Conservation (phyloP, 352 stramenopile species). For the Pythium insidiosum region DNA sequence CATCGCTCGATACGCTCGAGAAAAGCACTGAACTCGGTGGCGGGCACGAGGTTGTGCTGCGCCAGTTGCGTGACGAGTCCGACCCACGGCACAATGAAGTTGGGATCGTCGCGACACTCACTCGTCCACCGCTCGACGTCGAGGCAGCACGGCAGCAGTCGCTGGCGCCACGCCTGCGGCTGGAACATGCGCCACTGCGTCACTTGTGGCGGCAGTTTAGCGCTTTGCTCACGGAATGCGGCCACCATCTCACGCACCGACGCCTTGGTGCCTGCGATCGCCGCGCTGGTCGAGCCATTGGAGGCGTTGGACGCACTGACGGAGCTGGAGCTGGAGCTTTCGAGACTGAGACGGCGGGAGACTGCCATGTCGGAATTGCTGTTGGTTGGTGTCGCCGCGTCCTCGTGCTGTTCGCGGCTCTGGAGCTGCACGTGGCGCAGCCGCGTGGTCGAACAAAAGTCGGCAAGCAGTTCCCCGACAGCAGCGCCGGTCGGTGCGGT, state of each 20-base stretch:
- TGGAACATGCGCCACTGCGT: conserved; percentile 30
- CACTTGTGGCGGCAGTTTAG: conserved; percentile 16
- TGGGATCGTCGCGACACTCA: neutral
- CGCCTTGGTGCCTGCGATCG: too few relatives aligned
- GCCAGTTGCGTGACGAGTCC: conserved; percentile 20
- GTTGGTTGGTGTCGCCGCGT: too few relatives aligned
- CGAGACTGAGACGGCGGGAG: too few relatives aligned
- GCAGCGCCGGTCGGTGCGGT: conserved; percentile 7
- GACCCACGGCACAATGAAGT: conserved; percentile 6
- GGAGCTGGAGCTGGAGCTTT: too few relatives aligned
- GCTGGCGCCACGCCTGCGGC: conserved; percentile 20
- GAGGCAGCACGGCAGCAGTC: conserved; percentile 28
- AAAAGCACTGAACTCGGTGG: conserved; percentile 21
- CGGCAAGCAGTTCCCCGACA: conserved; percentile 18
- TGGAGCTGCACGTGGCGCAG: conserved; percentile 14
- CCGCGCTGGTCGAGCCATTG: too few relatives aligned
- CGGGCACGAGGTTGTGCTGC: conserved; percentile 11
- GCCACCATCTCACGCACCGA: too few relatives aligned
- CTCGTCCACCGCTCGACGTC: conserved; percentile 9
- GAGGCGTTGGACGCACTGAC: too few relatives aligned
- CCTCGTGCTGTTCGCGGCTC: conserved; percentile 12
- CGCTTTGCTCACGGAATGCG: too few relatives aligned
- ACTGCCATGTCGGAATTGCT: too few relatives aligned
- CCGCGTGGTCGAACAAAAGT: conserved; percentile 25
- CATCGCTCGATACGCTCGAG: conserved; percentile 14